Conservation (phyloP, 2,329 filamentous ascomycete species). For the Clonostachys byssicola region DNA sequence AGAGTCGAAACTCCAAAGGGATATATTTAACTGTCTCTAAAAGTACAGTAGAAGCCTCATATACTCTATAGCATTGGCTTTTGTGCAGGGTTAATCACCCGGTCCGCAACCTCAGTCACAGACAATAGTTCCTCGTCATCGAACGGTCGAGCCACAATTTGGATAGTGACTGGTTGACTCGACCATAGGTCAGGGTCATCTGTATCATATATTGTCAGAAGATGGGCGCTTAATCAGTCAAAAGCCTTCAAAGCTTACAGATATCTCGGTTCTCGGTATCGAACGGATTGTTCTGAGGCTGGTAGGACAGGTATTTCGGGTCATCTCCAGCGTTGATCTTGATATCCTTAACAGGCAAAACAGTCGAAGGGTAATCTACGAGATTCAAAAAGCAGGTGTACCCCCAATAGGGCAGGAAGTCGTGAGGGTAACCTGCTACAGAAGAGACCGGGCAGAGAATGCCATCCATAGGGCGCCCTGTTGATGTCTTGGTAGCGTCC, state of each 20-base stretch:
- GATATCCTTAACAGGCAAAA: not conserved
- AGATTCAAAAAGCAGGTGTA: constrained; percentile 1
- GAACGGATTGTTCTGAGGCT: not conserved
- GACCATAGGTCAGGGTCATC: constrained; percentile 1
- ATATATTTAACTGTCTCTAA: too few relatives aligned
- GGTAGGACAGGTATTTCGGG: not conserved
- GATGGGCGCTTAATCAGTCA: too few relatives aligned
- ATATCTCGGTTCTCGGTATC: constrained; percentile 1
- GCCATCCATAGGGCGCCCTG: constrained; percentile 1
- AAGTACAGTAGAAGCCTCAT: too few relatives aligned
- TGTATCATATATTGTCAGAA: not conserved
- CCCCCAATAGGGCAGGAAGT: not conserved
- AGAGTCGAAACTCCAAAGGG: too few relatives aligned
- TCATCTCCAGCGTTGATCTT: not conserved
- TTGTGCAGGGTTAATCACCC: too few relatives aligned
- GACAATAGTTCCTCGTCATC: not conserved
- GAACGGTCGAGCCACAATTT: not conserved
- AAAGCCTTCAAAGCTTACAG: not conserved
- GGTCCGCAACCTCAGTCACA: too few relatives aligned
- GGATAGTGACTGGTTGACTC: not conserved
- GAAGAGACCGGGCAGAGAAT: not conserved
- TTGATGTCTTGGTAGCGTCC: not conserved
- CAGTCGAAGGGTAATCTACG: not conserved
- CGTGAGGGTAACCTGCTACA: constrained; percentile 1
- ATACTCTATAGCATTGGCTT: too few relatives aligned